Evolutionary conservation across 345 rosid species (phyloP).

Genomic region (Murraya paniculata): DNA sequence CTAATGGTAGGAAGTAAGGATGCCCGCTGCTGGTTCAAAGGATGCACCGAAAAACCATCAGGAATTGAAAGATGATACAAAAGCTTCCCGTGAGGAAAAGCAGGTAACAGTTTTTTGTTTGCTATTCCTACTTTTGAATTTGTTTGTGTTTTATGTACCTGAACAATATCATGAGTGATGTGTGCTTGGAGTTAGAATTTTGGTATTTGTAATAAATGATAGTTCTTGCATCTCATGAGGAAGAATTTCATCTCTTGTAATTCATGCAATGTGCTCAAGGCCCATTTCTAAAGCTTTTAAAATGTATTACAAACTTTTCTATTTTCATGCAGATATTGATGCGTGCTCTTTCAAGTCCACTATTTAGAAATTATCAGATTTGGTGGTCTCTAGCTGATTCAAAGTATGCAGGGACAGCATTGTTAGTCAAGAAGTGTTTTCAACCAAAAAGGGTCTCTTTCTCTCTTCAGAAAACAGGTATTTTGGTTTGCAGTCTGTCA

Average conservation of each 20-base stretch:
- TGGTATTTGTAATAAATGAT: background rate
- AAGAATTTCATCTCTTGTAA: background rate
- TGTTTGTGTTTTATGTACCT: background rate
- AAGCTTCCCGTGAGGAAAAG: conserved; percentile 81
- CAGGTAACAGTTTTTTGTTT: conserved; percentile 43
- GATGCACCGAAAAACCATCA: conserved; percentile 65
- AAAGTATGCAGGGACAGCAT: conserved; percentile 96
- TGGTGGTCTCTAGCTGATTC: conserved; percentile 99
- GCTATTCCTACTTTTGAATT: background rate
- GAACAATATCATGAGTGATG: background rate
- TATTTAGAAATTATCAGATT: conserved; percentile 64
- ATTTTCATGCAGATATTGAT: conserved; percentile 54
- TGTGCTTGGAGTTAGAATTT: background rate
- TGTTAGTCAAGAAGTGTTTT: conserved; percentile 77
- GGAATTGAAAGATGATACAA: conserved; percentile 85
- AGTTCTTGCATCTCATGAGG: background rate
- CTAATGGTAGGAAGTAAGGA: conserved; percentile 82
- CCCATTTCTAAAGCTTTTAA: background rate
- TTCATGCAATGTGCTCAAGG: background rate
- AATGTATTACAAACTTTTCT: background rate
- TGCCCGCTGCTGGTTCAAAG: conserved; percentile 97
- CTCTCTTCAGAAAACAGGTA: conserved; percentile 74
- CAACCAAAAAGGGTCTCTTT: conserved; percentile 63
- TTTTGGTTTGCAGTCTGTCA: conserved; percentile 1
- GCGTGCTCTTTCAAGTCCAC: conserved; percentile 77